A percentile compares a stretch with the other conserved stretches of the same genome.
Conservation (phyloP, 2,329 filamentous ascomycete genomes). For the Stemphylium vesicarium region DNA sequence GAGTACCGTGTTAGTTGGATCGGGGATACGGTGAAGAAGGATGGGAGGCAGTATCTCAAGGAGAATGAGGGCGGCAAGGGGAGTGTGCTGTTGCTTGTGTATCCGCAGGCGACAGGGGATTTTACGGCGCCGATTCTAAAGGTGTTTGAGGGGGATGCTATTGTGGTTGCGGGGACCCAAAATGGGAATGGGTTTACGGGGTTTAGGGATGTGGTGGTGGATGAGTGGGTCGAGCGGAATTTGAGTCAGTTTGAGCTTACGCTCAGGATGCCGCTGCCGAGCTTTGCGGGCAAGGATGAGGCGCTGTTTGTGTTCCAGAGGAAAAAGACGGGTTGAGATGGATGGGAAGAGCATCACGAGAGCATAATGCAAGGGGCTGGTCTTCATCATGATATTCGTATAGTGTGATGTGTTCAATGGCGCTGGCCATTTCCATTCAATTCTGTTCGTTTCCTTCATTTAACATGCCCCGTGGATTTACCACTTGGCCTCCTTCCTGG, state of each 20-base stretch:
- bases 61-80: slow-evolving; percentile 55
- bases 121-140: slow-evolving; percentile 69
- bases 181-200: slow-evolving; percentile 77
- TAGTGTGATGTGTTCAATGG: not conserved
- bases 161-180: slow-evolving; percentile 77
- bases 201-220: slow-evolving; percentile 68
- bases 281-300: slow-evolving; percentile 79
- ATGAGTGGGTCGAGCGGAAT: slow-evolving; percentile 68
- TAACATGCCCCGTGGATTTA: slow-evolving; percentile 12
- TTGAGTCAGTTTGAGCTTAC: slow-evolving; percentile 64
- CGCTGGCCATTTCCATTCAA: not conserved
- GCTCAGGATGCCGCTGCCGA: slow-evolving; percentile 71
- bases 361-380: not conserved
- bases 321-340: slow-evolving; percentile 18
- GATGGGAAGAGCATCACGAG: not conserved
- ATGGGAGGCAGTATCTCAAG: slow-evolving; percentile 66
- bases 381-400: not conserved
- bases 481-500: slow-evolving; percentile 44
- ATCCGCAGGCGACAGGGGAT: slow-evolving; percentile 70
- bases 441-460: not conserved
- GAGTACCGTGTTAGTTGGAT: slow-evolving; percentile 75
- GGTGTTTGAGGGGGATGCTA: slow-evolving; percentile 66
- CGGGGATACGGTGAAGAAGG: slow-evolving; percentile 66
- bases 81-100: slow-evolving; percentile 71
- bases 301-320: slow-evolving; percentile 70